These are phyloP conservation scores for Aaosphaeria pasadenensis DNA, from an alignment of 2,329 filamentous ascomycete species.

Conservation along the genomic window DNA sequence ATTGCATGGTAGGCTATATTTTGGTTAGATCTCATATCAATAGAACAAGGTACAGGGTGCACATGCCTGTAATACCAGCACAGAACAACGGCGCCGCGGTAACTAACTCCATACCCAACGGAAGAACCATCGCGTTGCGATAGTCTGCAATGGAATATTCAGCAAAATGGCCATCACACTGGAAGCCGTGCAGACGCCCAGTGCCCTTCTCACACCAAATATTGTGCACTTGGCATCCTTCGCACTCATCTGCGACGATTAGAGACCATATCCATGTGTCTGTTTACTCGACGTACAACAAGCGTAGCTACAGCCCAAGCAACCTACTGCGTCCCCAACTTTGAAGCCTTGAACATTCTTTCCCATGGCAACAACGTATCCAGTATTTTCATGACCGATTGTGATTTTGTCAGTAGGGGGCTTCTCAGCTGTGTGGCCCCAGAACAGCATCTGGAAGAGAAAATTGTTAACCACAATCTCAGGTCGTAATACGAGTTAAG, in stretches of 20 bases:
- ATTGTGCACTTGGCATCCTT: constrained; percentile 44
- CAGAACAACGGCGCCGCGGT: constrained; percentile 44
- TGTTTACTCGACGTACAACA: constrained; percentile 36
- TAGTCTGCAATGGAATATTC: constrained; percentile 45
- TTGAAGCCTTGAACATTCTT: constrained; percentile 32
- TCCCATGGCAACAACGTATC: constrained; percentile 34
- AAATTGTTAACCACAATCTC: constrained; percentile 3
- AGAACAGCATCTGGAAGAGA: constrained; percentile 2
- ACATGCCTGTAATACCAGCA: constrained; percentile 43
- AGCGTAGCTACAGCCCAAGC: constrained; percentile 3
- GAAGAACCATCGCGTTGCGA: constrained; percentile 39
- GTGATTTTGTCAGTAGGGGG: constrained; percentile 12
- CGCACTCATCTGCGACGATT: constrained; percentile 32
- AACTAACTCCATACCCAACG: constrained; percentile 27
- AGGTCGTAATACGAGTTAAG: not conserved
- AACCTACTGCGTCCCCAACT: constrained; percentile 41
- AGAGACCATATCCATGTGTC: constrained; percentile 26
- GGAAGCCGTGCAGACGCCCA: constrained; percentile 21
- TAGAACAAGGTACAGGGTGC: not conserved
- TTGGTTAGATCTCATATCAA: not conserved
- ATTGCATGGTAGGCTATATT: constrained; percentile 13
- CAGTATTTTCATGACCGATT: constrained; percentile 45
- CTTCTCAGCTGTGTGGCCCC: constrained; percentile 1
- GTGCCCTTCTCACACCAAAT: constrained; percentile 26
- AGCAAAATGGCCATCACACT: constrained; percentile 40